Evolutionary conservation across 495 filamentous ascomycete genomes (phyloP), one percentile per base, ranked within the genome.

Genomic region (Cairneyella variabilis): DNA sequence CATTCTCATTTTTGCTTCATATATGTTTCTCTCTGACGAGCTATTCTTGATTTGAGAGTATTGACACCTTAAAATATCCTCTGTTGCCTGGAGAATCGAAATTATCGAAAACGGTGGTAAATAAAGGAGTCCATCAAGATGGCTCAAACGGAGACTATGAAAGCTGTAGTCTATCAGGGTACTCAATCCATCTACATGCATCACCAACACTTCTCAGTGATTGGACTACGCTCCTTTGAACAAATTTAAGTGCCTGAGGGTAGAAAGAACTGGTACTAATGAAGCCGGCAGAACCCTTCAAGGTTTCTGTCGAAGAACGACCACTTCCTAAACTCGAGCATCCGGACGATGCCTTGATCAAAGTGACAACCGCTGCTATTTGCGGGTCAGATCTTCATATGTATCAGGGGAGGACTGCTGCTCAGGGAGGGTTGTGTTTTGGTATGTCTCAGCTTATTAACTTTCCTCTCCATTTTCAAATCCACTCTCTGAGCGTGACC

Each of bases 321-420:
- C 67, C 74, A 23, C 61, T 62, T 40, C 79, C 78, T 0, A 74
- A 71, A 52, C 56, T 83, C 36, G 64, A 77, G 52, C 79, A 79
- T 62, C 72, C 76, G 2, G 73, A 79, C 60, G 76, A 79, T 59
- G 66, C 69, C 38, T 71, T 84, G 54, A 70, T 84, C 51, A 78
- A 77, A 54, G 74, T 83, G 25, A 82, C 77, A 16, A 82, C 75
- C 16, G 71, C 76, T 32, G 76, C 75, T 1, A 82, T 83, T 38
- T 83, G 80, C 54, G 77, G 75, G 70, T 53, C 51, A 1, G 54
- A 56, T 49, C 27, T 57, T 8, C 54, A 57, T 39, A 53, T 48
- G 40, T 58, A 53, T 23, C 51, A 52, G 11, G 57, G 57, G 1
- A 25, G 52, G 11, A 54, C 44, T 11, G 56, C 50, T 23, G 51